Conservation (phyloP, 164 flowering plant species). For the Piper betle region DNA sequence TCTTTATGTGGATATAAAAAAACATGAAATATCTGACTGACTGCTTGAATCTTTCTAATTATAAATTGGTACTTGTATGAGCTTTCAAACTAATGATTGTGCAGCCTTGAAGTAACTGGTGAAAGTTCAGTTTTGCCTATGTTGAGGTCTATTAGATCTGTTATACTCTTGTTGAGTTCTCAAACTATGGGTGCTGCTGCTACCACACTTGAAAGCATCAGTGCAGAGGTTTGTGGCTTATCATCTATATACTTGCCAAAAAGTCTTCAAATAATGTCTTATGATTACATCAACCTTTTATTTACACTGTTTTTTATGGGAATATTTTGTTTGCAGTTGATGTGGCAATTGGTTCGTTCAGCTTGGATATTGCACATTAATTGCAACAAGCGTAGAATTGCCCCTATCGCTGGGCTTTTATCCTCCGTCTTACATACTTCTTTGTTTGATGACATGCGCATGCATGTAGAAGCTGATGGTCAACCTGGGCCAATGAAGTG, state of each 20-base stretch:
- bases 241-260: neutral
- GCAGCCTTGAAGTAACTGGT: constrained; percentile 93
- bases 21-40: neutral
- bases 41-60: neutral
- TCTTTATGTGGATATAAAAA: neutral
- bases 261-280: neutral
- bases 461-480: constrained; percentile 44
- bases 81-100: constrained; percentile 5
- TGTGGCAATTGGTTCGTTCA: constrained; percentile 72
- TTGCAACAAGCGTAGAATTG: constrained; percentile 87
- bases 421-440: constrained; percentile 74
- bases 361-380: constrained; percentile 84
- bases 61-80: constrained; percentile 1
- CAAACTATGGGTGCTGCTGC: constrained; percentile 20
- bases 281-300: neutral
- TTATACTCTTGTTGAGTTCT: constrained; percentile 35
- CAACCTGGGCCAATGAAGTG: constrained; percentile 80
- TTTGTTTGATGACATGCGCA: constrained; percentile 40
- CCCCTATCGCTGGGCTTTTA: constrained; percentile 83
- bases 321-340: constrained; percentile 39
- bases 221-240: constrained; percentile 36
- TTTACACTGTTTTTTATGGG: neutral
- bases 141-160: constrained; percentile 66
- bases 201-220: constrained; percentile 29
- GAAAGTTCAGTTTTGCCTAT: constrained; percentile 79